A percentile compares a stretch with the other conserved stretches of the same genome.
Conservation (phyloP, 129 eudicot species). For the Artemisia annua region DNA sequence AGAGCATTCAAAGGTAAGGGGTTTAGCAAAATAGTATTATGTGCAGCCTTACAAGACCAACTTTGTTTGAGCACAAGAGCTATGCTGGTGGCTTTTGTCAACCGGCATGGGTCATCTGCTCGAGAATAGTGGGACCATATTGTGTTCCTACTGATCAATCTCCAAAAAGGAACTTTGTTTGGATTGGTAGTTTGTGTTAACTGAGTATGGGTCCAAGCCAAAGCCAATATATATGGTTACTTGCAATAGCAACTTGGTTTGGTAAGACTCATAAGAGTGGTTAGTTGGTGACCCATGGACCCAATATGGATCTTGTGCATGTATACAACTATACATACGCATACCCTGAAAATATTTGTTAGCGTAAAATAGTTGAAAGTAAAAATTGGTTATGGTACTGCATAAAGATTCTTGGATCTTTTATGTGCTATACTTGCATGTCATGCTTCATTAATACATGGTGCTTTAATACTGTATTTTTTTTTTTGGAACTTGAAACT, state of each 20-base stretch:
- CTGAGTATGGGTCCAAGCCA: no score
- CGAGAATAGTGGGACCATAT: no score
- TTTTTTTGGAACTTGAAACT: neutral
- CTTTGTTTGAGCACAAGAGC: no score
- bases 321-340: neutral
- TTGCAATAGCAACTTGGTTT: neutral
- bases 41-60: no score
- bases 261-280: neutral
- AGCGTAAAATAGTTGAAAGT: neutral
- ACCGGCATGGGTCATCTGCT: no score
- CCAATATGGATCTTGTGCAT: conserved; percentile 7
- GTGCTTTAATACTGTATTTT: neutral
- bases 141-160: no score
- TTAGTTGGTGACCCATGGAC: conserved; percentile 7
- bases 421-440: conserved; percentile 15
- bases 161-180: no score
- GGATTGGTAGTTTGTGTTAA: no score
- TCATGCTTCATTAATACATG: neutral
- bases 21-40: no score
- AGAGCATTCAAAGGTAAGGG: conserved; percentile 22
- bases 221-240: no score
- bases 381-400: neutral
- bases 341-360: neutral
- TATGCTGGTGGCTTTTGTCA: no score
- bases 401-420: neutral